Percentiles rank a stretch among this genome's conserved stretches.
These are phyloP conservation scores for Erucastrum elatum DNA, from an alignment of 345 rosid species.

Conservation along the genomic window DNA sequence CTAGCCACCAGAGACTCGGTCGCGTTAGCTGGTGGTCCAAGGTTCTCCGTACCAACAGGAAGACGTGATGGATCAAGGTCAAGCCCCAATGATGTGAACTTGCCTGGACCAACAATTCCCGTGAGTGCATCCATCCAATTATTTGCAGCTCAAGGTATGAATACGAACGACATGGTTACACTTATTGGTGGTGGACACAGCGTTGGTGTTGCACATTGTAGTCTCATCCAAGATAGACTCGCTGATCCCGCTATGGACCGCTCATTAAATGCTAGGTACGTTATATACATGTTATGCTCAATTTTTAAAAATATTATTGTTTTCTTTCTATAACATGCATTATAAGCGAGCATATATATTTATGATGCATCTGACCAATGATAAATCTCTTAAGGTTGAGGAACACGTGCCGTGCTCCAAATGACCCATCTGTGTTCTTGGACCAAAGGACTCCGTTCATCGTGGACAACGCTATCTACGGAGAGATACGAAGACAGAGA, in stretches of 20 bases:
- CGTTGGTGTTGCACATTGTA: conserved; percentile 69
- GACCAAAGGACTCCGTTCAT: conserved; percentile 56
- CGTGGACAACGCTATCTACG: conserved; percentile 53
- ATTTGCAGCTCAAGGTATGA: conserved; percentile 53
- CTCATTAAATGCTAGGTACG: conserved; percentile 36
- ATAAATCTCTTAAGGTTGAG: conserved; percentile 33
- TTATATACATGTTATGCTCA: background rate
- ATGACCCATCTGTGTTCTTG: conserved; percentile 56
- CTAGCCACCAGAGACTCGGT: conserved; percentile 66
- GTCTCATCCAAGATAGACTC: conserved; percentile 58
- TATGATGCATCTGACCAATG: background rate
- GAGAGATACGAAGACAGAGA: conserved; percentile 45
- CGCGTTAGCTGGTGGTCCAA: conserved; percentile 57
- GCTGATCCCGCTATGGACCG: conserved; percentile 58
- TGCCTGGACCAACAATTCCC: conserved; percentile 59
- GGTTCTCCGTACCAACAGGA: conserved; percentile 53
- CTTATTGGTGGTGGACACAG: conserved; percentile 73
- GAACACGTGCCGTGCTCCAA: conserved; percentile 36
- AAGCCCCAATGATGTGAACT: conserved; percentile 45
- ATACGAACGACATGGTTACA: conserved; percentile 58
- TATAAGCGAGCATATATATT: background rate
- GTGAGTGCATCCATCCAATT: conserved; percentile 41
- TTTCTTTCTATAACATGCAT: background rate
- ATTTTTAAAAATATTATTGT: too few species aligned
- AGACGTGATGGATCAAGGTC: conserved; percentile 64